These are phyloP conservation scores for Teunomyces funiuensis DNA, from an alignment of 805 yeast species.

Conservation along the genomic window DNA sequence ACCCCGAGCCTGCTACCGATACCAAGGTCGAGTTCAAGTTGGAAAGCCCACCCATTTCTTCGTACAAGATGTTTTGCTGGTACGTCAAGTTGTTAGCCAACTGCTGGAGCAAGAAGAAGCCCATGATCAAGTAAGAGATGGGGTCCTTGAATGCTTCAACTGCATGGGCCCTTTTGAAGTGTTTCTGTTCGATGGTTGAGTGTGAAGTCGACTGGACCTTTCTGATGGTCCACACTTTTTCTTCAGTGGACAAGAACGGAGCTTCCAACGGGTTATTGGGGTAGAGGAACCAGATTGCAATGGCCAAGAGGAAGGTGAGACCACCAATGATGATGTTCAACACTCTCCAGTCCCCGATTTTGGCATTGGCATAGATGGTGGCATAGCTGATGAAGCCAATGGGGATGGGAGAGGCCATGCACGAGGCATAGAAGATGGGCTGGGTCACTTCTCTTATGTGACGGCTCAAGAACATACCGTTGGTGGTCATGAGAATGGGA, in stretches of 20 bases:
- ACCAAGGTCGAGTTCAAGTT: conserved; percentile 51
- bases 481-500: conserved; percentile 42
- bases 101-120: conserved; percentile 44
- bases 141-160: conserved; percentile 50
- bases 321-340: conserved; percentile 59
- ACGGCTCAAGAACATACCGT: conserved; percentile 50
- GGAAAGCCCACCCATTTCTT: conserved; percentile 41
- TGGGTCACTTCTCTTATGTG: conserved; percentile 49
- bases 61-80: conserved; percentile 51
- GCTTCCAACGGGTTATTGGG: conserved; percentile 60
- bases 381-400: conserved; percentile 51
- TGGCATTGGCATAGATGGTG: conserved; percentile 22
- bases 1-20: conserved; percentile 54
- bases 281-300: conserved; percentile 33
- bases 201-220: conserved; percentile 33
- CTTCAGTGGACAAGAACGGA: conserved; percentile 45
- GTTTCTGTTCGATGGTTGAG: conserved; percentile 39
- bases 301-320: conserved; percentile 37
- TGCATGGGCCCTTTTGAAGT: conserved; percentile 48
- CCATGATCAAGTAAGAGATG: conserved; percentile 20
- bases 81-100: conserved; percentile 54
- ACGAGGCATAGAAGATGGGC: conserved; percentile 53
- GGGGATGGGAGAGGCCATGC: conserved; percentile 53
- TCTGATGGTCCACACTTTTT: conserved; percentile 50
- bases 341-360: conserved; percentile 48